Percentiles rank a stretch among this genome's conserved stretches.
Conservation (phyloP, 176 grass and related monocot species). For the Carex littledalei region DNA sequence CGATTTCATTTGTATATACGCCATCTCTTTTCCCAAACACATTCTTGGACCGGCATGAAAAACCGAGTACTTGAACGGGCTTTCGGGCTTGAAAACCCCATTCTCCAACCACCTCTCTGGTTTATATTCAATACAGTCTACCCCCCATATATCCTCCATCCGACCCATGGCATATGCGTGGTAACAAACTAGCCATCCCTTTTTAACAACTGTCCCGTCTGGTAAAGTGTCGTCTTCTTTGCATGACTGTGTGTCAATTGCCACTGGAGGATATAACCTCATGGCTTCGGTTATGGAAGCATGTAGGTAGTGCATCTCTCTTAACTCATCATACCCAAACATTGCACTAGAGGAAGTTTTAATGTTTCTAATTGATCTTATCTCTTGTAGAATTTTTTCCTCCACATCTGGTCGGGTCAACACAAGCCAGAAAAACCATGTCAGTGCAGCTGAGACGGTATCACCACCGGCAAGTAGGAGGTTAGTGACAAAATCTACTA, state of each 20-base stretch:
- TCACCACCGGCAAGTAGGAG: constrained; percentile 36
- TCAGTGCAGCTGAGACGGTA: constrained; percentile 26
- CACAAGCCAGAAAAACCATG: constrained; percentile 36
- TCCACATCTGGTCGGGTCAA: constrained; percentile 22
- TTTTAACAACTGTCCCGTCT: constrained; percentile 18
- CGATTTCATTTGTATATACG: constrained; percentile 25
- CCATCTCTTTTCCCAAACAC: constrained; percentile 38
- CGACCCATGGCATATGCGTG: constrained; percentile 17
- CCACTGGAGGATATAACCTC: no score
- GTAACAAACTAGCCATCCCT: constrained; percentile 14
- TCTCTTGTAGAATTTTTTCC: constrained; percentile 12
- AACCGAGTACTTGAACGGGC: constrained; percentile 19
- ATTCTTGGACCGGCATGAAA: constrained; percentile 33
- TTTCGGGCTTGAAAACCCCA: constrained; percentile 20
- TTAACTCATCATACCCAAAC: constrained; percentile 20
- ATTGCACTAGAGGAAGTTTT: no score
- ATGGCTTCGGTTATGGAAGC: constrained; percentile 25
- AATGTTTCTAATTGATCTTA: not conserved
- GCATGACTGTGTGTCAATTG: constrained; percentile 11
- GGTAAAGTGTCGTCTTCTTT: constrained; percentile 22
- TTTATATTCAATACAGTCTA: constrained; percentile 20
- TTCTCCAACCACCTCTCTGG: constrained; percentile 28
- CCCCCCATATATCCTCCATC: constrained; percentile 14
- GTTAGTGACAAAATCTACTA: constrained; percentile 26
- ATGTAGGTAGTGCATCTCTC: constrained; percentile 29